phyloP scores from a whole-genome alignment of 768 basidiomycete genomes.

The Tubosaeta sp. region DNA sequence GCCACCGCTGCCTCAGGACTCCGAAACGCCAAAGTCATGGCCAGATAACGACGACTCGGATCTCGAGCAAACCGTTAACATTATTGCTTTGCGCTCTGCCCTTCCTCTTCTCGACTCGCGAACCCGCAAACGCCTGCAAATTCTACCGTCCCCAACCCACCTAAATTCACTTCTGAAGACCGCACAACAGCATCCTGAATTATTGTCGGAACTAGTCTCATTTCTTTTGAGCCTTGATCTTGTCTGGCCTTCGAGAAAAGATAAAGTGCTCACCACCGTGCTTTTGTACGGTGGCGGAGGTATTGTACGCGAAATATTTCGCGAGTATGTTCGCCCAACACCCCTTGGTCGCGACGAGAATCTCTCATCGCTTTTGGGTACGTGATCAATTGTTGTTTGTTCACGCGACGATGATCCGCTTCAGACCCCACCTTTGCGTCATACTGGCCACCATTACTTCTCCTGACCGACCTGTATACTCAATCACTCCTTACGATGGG shows the following conservation, averaged over 20 bases:
- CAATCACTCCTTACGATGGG: slow-evolving; percentile 87
- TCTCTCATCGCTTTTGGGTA: slow-evolving; percentile 36
- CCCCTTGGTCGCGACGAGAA: slow-evolving; percentile 58
- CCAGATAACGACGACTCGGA: slow-evolving; percentile 39
- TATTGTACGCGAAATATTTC: slow-evolving; percentile 71
- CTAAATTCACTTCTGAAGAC: slow-evolving; percentile 49
- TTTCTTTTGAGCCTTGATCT: slow-evolving; percentile 56
- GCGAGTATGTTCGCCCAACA: slow-evolving; percentile 57
- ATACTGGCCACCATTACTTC: slow-evolving; percentile 67
- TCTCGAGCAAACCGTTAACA: slow-evolving; percentile 26
- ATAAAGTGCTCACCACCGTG: slow-evolving; percentile 53
- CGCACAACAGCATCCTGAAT: slow-evolving; percentile 36
- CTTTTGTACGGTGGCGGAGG: slow-evolving; percentile 52
- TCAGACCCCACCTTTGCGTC: slow-evolving; percentile 42
- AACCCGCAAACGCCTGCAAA: slow-evolving; percentile 61
- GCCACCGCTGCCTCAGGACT: slow-evolving; percentile 28
- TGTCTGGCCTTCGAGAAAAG: slow-evolving; percentile 57
- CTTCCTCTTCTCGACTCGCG: slow-evolving; percentile 50
- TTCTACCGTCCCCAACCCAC: slow-evolving; percentile 50
- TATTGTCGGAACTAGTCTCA: slow-evolving; percentile 46
- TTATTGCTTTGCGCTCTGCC: slow-evolving; percentile 31
- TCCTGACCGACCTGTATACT: slow-evolving; percentile 77
- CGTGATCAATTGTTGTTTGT: slow-evolving; percentile 11
- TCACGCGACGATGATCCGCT: slow-evolving; percentile 5
- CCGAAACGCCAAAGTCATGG: no score